phyloP scores from a whole-genome alignment of 1,284 basidiomycete genomes.

The Melampsora medusae region DNA sequence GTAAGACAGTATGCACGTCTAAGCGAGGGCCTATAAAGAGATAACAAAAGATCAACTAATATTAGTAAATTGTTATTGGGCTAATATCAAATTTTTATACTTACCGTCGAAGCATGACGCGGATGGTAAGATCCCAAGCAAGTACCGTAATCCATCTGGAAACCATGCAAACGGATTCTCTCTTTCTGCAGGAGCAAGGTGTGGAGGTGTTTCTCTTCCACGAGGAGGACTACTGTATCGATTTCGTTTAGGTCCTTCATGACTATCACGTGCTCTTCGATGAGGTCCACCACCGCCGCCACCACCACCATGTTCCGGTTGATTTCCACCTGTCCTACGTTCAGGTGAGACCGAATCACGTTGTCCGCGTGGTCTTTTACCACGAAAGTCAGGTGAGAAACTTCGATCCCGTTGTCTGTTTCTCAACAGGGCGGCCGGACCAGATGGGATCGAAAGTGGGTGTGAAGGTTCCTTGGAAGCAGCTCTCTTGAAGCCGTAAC shows the following conservation, averaged over 20 bases:
- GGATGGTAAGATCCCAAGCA: constrained; percentile 72
- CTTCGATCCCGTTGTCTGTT: constrained; percentile 29
- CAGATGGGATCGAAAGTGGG: constrained; percentile 8
- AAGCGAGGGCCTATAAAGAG: constrained; percentile 28
- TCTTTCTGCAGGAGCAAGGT: background rate
- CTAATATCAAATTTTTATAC: constrained; percentile 50
- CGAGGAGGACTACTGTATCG: constrained; percentile 23
- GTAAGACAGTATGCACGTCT: constrained; percentile 34
- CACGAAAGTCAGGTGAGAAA: constrained; percentile 33
- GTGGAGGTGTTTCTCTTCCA: constrained; percentile 9
- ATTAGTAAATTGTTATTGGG: background rate
- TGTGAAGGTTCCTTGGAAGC: background rate
- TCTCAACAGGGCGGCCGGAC: constrained; percentile 20
- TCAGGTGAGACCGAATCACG: constrained; percentile 30
- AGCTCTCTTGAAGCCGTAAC: constrained; percentile 24
- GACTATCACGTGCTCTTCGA: constrained; percentile 29
- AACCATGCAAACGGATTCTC: constrained; percentile 53
- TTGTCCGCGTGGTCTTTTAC: constrained; percentile 20
- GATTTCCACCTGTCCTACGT: constrained; percentile 11
- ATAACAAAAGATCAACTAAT: background rate
- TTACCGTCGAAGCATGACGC: constrained; percentile 74
- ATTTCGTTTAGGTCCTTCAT: constrained; percentile 37
- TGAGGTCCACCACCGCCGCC: background rate
- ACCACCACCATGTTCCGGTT: background rate
- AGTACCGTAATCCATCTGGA: constrained; percentile 73